These are phyloP conservation scores for Ascochyta viciae-villosae DNA, from an alignment of 2,329 filamentous ascomycete genomes.

Conservation along the genomic window DNA sequence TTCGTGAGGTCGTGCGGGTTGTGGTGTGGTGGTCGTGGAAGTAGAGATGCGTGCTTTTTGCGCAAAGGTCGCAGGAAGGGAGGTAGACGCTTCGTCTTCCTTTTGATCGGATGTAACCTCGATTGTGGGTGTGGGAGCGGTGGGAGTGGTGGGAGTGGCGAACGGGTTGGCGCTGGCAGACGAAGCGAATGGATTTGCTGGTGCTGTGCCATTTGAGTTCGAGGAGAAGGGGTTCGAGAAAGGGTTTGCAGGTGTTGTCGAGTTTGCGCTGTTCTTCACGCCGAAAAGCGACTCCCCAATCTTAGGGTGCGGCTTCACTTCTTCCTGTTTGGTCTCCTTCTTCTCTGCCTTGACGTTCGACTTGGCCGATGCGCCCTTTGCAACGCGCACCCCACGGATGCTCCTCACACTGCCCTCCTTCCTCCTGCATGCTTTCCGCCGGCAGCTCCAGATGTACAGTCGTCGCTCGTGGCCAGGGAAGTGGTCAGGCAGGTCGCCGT, in stretches of 20 bases:
- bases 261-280: constrained; percentile 54
- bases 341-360: constrained; percentile 24
- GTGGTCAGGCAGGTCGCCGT: constrained; percentile 84
- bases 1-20: constrained; percentile 58
- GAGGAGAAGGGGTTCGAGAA: constrained; percentile 67
- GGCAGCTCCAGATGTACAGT: constrained; percentile 85
- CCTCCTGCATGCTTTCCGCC: constrained; percentile 77
- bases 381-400: constrained; percentile 71
- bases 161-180: constrained; percentile 36
- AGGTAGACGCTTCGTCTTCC: constrained; percentile 43
- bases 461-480: constrained; percentile 89
- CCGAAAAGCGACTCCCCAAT: constrained; percentile 77
- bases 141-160: constrained; percentile 36
- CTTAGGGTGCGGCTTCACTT: constrained; percentile 52
- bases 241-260: constrained; percentile 34
- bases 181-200: constrained; percentile 64
- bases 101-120: constrained; percentile 23
- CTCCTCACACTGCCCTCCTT: constrained; percentile 83
- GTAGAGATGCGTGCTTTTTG: constrained; percentile 67
- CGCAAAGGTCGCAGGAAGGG: constrained; percentile 78
- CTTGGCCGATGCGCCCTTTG: constrained; percentile 43
- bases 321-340: constrained; percentile 31
- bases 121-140: constrained; percentile 31
- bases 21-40: constrained; percentile 44
- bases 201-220: constrained; percentile 44